These are phyloP conservation scores for Rhodotorula sp. DNA, from an alignment of 1,284 basidiomycete species.

Conservation along the genomic window DNA sequence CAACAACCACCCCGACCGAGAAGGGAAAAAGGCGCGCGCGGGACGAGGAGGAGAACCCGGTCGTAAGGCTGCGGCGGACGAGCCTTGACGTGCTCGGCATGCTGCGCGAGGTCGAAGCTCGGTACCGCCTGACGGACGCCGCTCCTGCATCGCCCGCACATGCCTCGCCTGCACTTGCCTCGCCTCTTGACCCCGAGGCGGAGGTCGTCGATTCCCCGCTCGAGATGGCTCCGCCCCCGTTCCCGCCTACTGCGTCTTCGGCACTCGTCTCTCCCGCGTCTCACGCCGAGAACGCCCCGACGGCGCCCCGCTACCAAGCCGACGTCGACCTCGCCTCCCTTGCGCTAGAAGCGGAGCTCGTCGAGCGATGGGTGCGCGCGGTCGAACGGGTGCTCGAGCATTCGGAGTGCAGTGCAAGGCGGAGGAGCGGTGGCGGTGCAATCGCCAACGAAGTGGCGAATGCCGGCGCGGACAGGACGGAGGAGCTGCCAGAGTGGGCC, in stretches of 20 bases:
- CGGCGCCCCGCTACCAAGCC: conserved; percentile 58
- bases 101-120: conserved; percentile 45
- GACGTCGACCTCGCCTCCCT: conserved; percentile 62
- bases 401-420: background rate
- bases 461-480: conserved; percentile 52
- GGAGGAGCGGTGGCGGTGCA: background rate
- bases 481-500: conserved; percentile 73
- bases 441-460: conserved; percentile 36
- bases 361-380: conserved; percentile 65
- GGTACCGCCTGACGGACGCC: conserved; percentile 55
- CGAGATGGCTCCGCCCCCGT: too few species aligned
- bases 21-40: background rate
- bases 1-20: background rate
- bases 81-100: conserved; percentile 33
- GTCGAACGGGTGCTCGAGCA: conserved; percentile 73
- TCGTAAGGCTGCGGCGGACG: conserved; percentile 16
- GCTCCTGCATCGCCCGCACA: conserved; percentile 44
- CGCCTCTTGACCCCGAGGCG: background rate
- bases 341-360: conserved; percentile 58
- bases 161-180: background rate
- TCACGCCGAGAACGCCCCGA: background rate
- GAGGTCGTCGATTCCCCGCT: background rate
- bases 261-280: too few species aligned
- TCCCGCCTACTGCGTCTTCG: too few species aligned
- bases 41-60: background rate